A percentile compares a stretch with the other conserved stretches of the same genome.
phyloP scores from a whole-genome alignment of 495 filamentous ascomycete species.

The Daldinia bambusicola region DNA sequence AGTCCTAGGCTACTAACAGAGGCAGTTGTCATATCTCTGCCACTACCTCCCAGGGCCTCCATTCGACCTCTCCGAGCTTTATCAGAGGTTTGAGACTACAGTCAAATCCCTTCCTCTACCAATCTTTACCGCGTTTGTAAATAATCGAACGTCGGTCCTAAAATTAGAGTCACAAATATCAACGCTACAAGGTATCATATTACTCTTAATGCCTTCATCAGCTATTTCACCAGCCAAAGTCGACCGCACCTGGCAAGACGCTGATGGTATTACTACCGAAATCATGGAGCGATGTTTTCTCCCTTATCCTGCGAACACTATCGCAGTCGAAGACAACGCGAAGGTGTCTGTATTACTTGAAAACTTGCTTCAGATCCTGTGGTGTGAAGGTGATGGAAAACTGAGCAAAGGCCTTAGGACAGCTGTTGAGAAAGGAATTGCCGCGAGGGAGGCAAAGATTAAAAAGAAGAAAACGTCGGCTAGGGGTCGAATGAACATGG shows the following conservation, averaged over 20 bases:
- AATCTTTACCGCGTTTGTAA: constrained; percentile 77
- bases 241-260: constrained; percentile 50
- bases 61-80: constrained; percentile 69
- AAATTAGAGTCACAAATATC: constrained; percentile 63
- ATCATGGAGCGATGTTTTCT: constrained; percentile 76
- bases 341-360: constrained; percentile 84
- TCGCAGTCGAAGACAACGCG: constrained; percentile 75
- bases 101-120: constrained; percentile 73
- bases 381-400: constrained; percentile 51
- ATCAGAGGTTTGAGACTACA: constrained; percentile 71
- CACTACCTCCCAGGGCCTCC: constrained; percentile 50
- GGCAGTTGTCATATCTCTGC: constrained; percentile 45
- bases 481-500: constrained; percentile 54
- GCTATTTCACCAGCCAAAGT: constrained; percentile 61
- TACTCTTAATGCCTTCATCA: constrained; percentile 67
- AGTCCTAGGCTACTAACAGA: constrained; percentile 4
- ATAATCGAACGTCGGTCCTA: constrained; percentile 58
- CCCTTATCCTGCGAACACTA: constrained; percentile 73
- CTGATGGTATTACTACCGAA: constrained; percentile 62
- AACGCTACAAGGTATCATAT: constrained; percentile 72
- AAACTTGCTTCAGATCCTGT: constrained; percentile 70
- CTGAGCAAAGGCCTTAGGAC: constrained; percentile 59
- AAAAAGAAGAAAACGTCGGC: constrained; percentile 58
- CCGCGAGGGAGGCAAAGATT: constrained; percentile 62
- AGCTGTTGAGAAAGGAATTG: constrained; percentile 71